Evolutionary conservation across 2,329 filamentous ascomycete species (phyloP).

Genomic region (Pseudocercospora crystallina): DNA sequence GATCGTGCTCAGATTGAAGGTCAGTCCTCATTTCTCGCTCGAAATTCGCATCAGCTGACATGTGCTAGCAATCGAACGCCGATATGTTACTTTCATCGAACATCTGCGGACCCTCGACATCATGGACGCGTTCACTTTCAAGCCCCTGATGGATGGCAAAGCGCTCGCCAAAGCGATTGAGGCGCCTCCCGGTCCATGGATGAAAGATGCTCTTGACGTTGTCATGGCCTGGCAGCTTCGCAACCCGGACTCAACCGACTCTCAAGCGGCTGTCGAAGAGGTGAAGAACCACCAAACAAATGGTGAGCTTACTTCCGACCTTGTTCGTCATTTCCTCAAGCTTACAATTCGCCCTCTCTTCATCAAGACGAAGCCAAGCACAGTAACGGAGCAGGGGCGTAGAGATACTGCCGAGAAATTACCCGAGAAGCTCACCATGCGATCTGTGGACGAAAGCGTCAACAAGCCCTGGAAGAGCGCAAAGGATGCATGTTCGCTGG

Average conservation of each 20-base stretch:
- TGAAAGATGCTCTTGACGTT: conserved; percentile 73
- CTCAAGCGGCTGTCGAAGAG: conserved; percentile 46
- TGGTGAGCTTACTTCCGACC: conserved; percentile 52
- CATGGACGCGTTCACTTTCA: conserved; percentile 50
- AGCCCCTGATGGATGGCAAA: conserved; percentile 67
- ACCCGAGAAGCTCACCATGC: conserved; percentile 37
- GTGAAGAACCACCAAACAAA: conserved; percentile 39
- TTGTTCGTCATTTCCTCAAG: conserved; percentile 58
- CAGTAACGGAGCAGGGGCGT: conserved; percentile 59
- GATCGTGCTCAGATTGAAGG: conserved; percentile 41
- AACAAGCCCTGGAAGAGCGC: conserved; percentile 63
- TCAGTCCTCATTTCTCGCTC: conserved; percentile 34
- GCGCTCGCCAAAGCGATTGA: conserved; percentile 66
- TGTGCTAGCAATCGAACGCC: conserved; percentile 44
- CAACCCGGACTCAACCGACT: conserved; percentile 66
- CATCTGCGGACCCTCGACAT: conserved; percentile 54
- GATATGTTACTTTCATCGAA: conserved; percentile 55
- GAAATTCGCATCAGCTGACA: conserved; percentile 7
- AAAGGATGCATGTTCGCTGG: conserved; percentile 50
- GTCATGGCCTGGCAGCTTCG: conserved; percentile 87
- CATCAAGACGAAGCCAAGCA: conserved; percentile 53
- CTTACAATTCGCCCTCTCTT: conserved; percentile 68
- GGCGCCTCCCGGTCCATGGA: conserved; percentile 77
- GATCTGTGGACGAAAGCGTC: conserved; percentile 41
- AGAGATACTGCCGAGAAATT: conserved; percentile 50